phyloP scores from a whole-genome alignment of 306 rosid genomes.

The Castanea sativa region DNA sequence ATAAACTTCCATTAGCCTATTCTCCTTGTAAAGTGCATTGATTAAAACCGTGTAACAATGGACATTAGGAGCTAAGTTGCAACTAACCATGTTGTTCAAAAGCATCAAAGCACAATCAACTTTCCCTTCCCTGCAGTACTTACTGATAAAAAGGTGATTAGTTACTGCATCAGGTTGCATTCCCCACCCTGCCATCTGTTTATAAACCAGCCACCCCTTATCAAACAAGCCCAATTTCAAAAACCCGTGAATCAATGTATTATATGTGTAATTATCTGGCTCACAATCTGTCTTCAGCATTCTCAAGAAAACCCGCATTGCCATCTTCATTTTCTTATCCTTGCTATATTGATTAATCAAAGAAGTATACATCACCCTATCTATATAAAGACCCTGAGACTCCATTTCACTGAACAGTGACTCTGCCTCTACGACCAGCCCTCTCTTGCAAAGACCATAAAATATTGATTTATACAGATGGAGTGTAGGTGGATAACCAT shows the following conservation, averaged over 20 bases:
- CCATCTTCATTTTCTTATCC: conserved; percentile 43
- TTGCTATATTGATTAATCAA: conserved; percentile 36
- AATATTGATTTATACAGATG: conserved; percentile 41
- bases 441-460: conserved; percentile 44
- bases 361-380: conserved; percentile 45
- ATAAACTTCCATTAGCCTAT: conserved; percentile 19
- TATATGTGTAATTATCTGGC: conserved; percentile 38
- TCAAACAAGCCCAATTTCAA: conserved; percentile 33
- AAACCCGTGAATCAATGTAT: conserved; percentile 42
- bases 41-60: conserved; percentile 41
- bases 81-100: conserved; percentile 27
- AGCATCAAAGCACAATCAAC: conserved; percentile 30
- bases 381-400: conserved; percentile 35
- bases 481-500: conserved; percentile 27
- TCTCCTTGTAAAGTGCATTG: conserved; percentile 33
- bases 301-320: conserved; percentile 41
- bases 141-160: conserved; percentile 36
- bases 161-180: conserved; percentile 34
- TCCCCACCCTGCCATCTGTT: conserved; percentile 43
- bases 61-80: conserved; percentile 31
- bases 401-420: conserved; percentile 37
- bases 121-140: conserved; percentile 32
- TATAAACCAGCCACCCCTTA: conserved; percentile 37
- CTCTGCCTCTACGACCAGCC: conserved; percentile 41
- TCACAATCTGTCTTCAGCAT: conserved; percentile 41